phyloP scores from a whole-genome alignment of 352 stramenopile genomes.

The Globisporangium viniferum region DNA sequence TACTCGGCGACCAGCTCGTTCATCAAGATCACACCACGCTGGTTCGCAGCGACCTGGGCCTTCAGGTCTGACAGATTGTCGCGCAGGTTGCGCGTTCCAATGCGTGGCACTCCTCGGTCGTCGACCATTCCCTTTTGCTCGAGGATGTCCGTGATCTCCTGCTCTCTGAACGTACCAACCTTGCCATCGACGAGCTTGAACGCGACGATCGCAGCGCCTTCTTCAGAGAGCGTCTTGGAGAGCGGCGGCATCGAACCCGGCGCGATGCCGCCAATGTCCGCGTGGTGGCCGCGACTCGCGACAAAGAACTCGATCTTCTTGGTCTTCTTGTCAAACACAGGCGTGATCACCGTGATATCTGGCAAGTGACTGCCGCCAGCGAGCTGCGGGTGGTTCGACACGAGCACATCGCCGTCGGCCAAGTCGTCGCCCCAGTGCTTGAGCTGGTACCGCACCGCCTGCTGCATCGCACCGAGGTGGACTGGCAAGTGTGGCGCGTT shows the following conservation, averaged over 20 bases:
- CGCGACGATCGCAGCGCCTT: constrained; percentile 98
- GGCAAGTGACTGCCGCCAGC: constrained; percentile 96
- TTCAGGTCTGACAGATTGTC: constrained; percentile 98
- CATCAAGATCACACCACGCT: constrained; percentile 94
- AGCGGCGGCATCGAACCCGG: constrained; percentile 95
- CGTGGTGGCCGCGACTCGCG: constrained; percentile 96
- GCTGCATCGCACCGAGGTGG: constrained; percentile 98
- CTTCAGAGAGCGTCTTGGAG: constrained; percentile 94
- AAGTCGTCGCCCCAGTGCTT: constrained; percentile 90
- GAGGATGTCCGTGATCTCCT: constrained; percentile 96
- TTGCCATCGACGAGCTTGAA: constrained; percentile 98
- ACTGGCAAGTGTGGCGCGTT: constrained; percentile 99
- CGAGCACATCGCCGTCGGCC: constrained; percentile 95
- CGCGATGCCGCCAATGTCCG: constrained; percentile 97
- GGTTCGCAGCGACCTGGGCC: constrained; percentile 98
- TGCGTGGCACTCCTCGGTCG: constrained; percentile 77
- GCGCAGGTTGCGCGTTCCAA: constrained; percentile 94
- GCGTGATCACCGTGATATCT: constrained; percentile 99
- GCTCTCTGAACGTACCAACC: constrained; percentile 94
- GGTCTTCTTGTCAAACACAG: constrained; percentile 92
- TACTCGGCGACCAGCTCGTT: constrained; percentile 95
- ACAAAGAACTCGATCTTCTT: constrained; percentile 98
- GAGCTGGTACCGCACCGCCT: constrained; percentile 95
- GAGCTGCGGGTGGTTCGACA: constrained; percentile 99
- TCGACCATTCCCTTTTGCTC: constrained; percentile 85